phyloP scores from a whole-genome alignment of 208 protist genomes.

The Leishmania gerbilli region DNA sequence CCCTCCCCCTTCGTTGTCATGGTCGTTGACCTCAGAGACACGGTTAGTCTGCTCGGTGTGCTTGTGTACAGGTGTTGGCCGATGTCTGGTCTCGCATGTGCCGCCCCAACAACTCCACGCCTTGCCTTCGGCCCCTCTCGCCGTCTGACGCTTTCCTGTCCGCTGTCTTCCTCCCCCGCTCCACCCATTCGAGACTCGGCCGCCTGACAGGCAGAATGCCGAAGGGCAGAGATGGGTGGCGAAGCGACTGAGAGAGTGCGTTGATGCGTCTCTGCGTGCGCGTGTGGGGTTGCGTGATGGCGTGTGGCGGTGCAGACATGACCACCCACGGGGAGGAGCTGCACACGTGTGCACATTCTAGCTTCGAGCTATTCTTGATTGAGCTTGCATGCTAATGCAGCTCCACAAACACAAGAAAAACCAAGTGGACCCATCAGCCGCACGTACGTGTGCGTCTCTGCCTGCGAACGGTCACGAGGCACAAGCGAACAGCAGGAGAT shows the following conservation, averaged over 20 bases:
- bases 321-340: neutral
- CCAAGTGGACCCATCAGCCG: neutral
- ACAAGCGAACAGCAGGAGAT: neutral
- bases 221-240: neutral
- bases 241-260: neutral
- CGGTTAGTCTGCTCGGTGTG: no score
- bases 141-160: neutral
- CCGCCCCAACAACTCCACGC: neutral
- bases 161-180: neutral
- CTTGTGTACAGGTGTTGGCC: no score
- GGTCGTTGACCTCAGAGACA: no score
- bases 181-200: neutral
- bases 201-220: neutral
- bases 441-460: neutral
- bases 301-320: neutral
- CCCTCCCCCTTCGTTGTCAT: no score
- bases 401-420: neutral
- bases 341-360: neutral
- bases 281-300: neutral
- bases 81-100: neutral
- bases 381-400: neutral
- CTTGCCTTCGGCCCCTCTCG: neutral
- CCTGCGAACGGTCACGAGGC: neutral
- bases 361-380: neutral
- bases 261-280: neutral